A percentile compares a stretch with the other conserved stretches of the same genome.
Evolutionary conservation across 1,139 yeast genomes (phyloP).

Genomic region (Yamadazyma diospyri): DNA sequence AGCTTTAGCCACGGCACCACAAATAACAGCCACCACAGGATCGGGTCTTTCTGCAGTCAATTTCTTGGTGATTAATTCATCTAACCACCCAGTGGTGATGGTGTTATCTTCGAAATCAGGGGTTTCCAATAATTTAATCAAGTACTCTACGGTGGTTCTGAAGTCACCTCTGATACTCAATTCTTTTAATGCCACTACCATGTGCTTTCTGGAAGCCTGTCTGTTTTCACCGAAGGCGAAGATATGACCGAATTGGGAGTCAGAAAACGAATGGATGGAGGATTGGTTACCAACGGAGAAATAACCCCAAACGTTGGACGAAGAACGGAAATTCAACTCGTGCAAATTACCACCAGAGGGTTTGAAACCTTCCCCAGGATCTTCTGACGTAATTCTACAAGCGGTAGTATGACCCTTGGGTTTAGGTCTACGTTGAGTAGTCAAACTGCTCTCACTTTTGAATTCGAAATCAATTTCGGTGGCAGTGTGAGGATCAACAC

Average conservation of each 20-base stretch:
- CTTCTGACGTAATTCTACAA: conserved; percentile 97
- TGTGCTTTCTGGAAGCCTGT: conserved; percentile 95
- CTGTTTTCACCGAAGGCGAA: conserved; percentile 98
- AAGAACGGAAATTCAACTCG: conserved; percentile 93
- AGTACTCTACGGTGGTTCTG: conserved; percentile 94
- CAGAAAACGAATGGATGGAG: conserved; percentile 95
- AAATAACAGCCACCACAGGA: conserved; percentile 80
- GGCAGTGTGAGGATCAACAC: conserved; percentile 91
- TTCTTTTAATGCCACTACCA: conserved; percentile 98
- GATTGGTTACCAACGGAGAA: conserved; percentile 96
- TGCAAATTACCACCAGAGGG: conserved; percentile 97
- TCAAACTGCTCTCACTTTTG: conserved; percentile 63
- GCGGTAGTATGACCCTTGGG: conserved; percentile 99
- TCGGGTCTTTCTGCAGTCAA: conserved; percentile 98
- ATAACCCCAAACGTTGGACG: conserved; percentile 98
- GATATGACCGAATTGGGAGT: conserved; percentile 97
- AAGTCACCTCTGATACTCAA: conserved; percentile 96
- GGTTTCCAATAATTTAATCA: conserved; percentile 90
- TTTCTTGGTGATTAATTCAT: conserved; percentile 87
- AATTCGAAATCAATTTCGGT: conserved; percentile 91
- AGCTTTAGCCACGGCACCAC: conserved; percentile 97
- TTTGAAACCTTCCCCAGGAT: conserved; percentile 98
- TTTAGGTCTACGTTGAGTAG: conserved; percentile 83
- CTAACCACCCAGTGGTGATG: conserved; percentile 98
- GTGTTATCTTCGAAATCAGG: conserved; percentile 95